Evolutionary conservation across 2,329 filamentous ascomycete genomes (phyloP).

Genomic region (Albifimbria verrucaria): DNA sequence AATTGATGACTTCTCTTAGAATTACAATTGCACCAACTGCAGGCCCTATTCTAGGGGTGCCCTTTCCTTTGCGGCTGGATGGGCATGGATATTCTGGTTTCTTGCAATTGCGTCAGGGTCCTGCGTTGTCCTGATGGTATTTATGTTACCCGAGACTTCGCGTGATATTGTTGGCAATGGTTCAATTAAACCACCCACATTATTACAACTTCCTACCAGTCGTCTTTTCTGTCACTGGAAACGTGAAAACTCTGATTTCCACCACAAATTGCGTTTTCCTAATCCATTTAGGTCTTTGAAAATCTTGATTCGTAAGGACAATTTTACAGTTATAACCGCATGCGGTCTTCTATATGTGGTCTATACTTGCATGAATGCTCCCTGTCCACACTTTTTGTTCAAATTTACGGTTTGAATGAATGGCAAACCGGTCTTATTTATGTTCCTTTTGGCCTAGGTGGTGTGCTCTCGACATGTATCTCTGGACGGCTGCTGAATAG

Average conservation of each 20-base stretch:
- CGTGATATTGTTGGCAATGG: conserved; percentile 29
- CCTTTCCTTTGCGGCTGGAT: conserved; percentile 28
- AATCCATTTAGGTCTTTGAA: not conserved
- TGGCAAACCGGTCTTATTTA: conserved; percentile 20
- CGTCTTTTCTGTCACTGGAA: not conserved
- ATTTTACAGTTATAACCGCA: conserved; percentile 13
- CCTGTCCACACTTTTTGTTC: conserved; percentile 16
- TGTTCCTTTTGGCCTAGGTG: conserved; percentile 18
- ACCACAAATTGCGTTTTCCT: not conserved
- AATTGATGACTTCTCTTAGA: not conserved
- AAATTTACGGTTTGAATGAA: conserved; percentile 18
- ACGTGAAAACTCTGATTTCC: fast-evolving
- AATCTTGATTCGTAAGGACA: not conserved
- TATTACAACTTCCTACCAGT: conserved; percentile 7
- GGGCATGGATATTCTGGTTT: conserved; percentile 37
- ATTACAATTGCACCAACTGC: conserved; percentile 11
- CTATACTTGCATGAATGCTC: conserved; percentile 19
- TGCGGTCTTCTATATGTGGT: conserved; percentile 14
- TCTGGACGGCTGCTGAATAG: conserved; percentile 14
- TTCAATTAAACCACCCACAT: conserved; percentile 8
- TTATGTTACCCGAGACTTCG: conserved; percentile 28
- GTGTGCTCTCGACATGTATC: conserved; percentile 17
- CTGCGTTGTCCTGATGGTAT: conserved; percentile 12
- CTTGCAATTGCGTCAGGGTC: conserved; percentile 26
- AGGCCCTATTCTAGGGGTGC: conserved; percentile 32